phyloP scores from a whole-genome alignment of 2,329 filamentous ascomycete genomes.

The Sporothrix protearum region DNA sequence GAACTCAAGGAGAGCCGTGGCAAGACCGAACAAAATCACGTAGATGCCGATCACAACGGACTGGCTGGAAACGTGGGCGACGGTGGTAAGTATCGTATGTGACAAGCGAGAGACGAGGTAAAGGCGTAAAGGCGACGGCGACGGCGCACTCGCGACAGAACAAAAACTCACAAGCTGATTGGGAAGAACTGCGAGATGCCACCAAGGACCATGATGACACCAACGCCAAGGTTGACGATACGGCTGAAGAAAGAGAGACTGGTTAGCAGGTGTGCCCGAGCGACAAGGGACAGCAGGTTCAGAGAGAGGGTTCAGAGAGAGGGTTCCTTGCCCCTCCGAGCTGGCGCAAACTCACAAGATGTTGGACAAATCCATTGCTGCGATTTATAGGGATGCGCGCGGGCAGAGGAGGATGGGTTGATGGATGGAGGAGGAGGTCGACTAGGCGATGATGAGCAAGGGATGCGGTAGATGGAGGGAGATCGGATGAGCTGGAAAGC shows the following conservation, averaged over 20 bases:
- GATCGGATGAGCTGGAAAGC: neutral
- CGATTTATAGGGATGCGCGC: neutral
- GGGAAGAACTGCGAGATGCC: constrained; percentile 71
- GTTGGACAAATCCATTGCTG: constrained; percentile 69
- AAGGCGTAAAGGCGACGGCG: constrained; percentile 25
- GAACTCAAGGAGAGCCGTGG: constrained; percentile 77
- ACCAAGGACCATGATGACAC: constrained; percentile 80
- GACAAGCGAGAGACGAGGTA: neutral
- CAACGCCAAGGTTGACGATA: constrained; percentile 87
- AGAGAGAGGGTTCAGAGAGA: neutral
- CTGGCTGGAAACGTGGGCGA: constrained; percentile 47
- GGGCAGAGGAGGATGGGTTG: neutral
- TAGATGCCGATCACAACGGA: constrained; percentile 78
- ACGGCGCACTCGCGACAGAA: constrained; percentile 38
- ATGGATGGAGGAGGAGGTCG: neutral
- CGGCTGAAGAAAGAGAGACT: constrained; percentile 56
- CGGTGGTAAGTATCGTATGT: constrained; percentile 18
- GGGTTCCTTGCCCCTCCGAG: neutral
- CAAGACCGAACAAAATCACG: constrained; percentile 84
- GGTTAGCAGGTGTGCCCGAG: constrained; percentile 1
- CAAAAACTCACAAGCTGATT: constrained; percentile 57
- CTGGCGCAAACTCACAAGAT: constrained; percentile 66
- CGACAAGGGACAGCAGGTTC: neutral
- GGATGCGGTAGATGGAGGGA: neutral
- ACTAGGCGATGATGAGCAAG: neutral